Percentiles rank a stretch among this genome's conserved stretches.
These are phyloP conservation scores for Pistacia vera DNA, from an alignment of 345 rosid genomes.

Conservation along the genomic window DNA sequence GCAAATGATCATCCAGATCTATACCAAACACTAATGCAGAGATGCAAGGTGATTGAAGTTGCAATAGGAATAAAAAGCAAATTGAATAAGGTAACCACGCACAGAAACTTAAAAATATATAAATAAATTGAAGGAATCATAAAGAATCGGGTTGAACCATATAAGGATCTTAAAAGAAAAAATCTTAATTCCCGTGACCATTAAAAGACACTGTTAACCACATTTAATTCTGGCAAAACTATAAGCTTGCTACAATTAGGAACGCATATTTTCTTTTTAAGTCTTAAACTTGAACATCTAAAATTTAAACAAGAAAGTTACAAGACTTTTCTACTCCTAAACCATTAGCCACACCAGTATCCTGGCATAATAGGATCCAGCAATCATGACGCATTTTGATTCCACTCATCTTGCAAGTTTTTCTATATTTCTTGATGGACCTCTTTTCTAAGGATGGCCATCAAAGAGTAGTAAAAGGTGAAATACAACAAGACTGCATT, in stretches of 20 bases:
- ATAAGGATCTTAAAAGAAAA: neutral
- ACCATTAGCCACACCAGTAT: neutral
- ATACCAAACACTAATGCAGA: slow-evolving; percentile 2
- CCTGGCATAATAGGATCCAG: neutral
- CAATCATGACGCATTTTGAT: neutral
- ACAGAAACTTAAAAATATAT: neutral
- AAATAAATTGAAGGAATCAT: neutral
- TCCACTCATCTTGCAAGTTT: neutral
- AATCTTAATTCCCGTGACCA: neutral
- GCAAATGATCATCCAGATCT: neutral
- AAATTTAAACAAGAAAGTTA: neutral
- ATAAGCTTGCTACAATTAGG: neutral
- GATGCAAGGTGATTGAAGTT: slow-evolving; percentile 5
- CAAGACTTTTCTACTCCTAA: neutral
- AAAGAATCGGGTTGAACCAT: neutral
- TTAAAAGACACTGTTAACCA: neutral
- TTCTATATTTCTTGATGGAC: neutral
- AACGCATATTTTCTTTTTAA: neutral
- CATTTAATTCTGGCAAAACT: neutral
- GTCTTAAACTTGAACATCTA: neutral
- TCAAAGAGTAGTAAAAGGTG: neutral
- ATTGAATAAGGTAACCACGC: neutral
- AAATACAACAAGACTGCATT: neutral
- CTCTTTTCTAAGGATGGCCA: neutral
- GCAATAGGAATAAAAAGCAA: neutral